Evolutionary conservation across 2,329 filamentous ascomycete genomes (phyloP), one percentile per base, ranked within the genome.

Genomic region (Diaporthe citriasiana): DNA sequence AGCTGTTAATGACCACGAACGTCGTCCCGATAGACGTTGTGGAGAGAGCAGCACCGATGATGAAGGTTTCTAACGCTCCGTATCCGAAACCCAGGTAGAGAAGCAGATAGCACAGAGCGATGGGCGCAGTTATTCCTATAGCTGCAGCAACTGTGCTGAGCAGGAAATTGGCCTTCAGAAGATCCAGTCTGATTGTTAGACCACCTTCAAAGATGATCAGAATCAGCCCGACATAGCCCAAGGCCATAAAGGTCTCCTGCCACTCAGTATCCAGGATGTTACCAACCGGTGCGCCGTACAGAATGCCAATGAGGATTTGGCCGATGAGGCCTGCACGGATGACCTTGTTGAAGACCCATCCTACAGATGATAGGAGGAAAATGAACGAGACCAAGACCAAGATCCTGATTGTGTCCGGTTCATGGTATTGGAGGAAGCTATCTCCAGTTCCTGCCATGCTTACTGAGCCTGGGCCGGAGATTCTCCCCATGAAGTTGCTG

Each of bases 141-240:
- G 83, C 79, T 3, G 86, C 86, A 4, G 82, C 84, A 4, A 83
- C 55, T 33, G 83, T 77, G 74, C 84, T 86, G 42, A 86, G 79
- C 4, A 82, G 22, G 56, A 87, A 82, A 73, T 87, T 87, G 42
- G 83, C 80, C 76, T 83, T 83, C 13, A 88, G 80, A 1, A 87
- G 80, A 76, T 87, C 86, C 4, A 87, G 77, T 0, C 85, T 84
- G 40, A 86, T 81, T 13, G 83, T 82, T 22, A 88, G 79, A 0
- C 86, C 86, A n/a, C 86, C 87, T 80, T 88, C 85, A 72, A 88
- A 87, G 53, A 88, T 87, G 72, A 88, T 87, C 51, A 88, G 77
- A 59, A 88, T 84, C 57, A 87, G 78, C 1, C 86, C 86, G 25
- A 88, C 79, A 76, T 88, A 88, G 27, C 86, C 86, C 30, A 88